Evolutionary conservation across 2,329 filamentous ascomycete species (phyloP).

Genomic region (Lecanosticta acicola): DNA sequence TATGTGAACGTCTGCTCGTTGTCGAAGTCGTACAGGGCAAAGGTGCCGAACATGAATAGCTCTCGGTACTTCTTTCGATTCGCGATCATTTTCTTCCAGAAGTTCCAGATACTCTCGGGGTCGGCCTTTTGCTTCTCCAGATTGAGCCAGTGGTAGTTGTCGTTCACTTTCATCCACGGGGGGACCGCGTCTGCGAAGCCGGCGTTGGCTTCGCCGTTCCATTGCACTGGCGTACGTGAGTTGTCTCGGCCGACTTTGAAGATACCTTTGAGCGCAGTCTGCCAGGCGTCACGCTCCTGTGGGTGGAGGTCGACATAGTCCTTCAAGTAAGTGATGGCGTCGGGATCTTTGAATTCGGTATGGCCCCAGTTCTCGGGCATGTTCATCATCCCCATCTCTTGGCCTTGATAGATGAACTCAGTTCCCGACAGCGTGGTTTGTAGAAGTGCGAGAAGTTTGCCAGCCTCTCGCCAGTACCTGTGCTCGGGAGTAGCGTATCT

Average conservation of each 20-base stretch:
- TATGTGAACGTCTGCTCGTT: constrained; percentile 51
- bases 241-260: constrained; percentile 63
- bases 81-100: constrained; percentile 49
- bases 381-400: constrained; percentile 64
- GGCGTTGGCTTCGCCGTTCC: constrained; percentile 54
- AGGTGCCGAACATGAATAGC: constrained; percentile 63
- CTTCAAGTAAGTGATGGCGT: constrained; percentile 39
- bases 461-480: constrained; percentile 43
- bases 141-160: constrained; percentile 59
- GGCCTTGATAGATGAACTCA: constrained; percentile 63
- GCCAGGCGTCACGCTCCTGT: constrained; percentile 20
- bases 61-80: constrained; percentile 57
- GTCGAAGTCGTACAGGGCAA: constrained; percentile 50
- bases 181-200: constrained; percentile 56
- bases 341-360: constrained; percentile 19
- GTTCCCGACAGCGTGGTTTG: constrained; percentile 57
- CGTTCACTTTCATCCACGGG: constrained; percentile 68
- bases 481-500: constrained; percentile 27
- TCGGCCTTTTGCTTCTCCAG: constrained; percentile 50
- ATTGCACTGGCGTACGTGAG: constrained; percentile 66
- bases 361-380: constrained; percentile 53
- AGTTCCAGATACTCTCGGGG: constrained; percentile 51
- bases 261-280: constrained; percentile 43
- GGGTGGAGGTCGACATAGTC: constrained; percentile 58
- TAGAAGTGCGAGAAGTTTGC: constrained; percentile 57